These are phyloP conservation scores for Floccularia luteovirens DNA, from an alignment of 768 basidiomycete genomes.

Conservation along the genomic window DNA sequence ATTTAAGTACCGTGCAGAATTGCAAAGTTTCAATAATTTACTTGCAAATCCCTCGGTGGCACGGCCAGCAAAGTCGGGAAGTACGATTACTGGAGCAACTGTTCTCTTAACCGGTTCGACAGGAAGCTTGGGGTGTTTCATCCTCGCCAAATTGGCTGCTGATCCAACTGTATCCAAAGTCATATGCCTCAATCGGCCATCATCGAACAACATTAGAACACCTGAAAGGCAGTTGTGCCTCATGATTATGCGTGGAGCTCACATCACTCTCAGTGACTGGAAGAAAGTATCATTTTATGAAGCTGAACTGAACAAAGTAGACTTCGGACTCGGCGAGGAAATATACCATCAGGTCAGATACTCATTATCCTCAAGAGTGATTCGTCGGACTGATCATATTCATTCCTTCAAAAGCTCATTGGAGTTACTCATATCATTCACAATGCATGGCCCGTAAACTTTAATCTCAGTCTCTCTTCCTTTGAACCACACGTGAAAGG, in stretches of 20 bases:
- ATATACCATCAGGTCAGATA: constrained; percentile 18
- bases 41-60: neutral
- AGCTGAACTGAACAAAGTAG: constrained; percentile 15
- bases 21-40: constrained; percentile 3
- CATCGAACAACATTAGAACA: constrained; percentile 7
- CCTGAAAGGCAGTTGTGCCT: constrained; percentile 18
- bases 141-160: constrained; percentile 18
- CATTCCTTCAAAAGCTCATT: too few species aligned
- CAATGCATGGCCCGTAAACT: constrained; percentile 38
- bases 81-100: constrained; percentile 9
- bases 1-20: constrained; percentile 14
- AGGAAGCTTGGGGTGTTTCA: constrained; percentile 26
- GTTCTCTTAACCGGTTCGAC: constrained; percentile 30
- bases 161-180: constrained; percentile 18
- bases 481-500: constrained; percentile 32
- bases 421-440: constrained; percentile 21
- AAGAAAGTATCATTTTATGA: constrained; percentile 19
- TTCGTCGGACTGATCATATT: too few species aligned
- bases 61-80: neutral
- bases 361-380: too few species aligned
- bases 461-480: constrained; percentile 30
- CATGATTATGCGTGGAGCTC: constrained; percentile 21
- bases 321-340: constrained; percentile 17
- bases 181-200: constrained; percentile 21
- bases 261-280: constrained; percentile 16